A percentile compares a stretch with the other conserved stretches of the same genome.
Conservation (phyloP, 805 yeast species). For the Metschnikowia borealis region DNA sequence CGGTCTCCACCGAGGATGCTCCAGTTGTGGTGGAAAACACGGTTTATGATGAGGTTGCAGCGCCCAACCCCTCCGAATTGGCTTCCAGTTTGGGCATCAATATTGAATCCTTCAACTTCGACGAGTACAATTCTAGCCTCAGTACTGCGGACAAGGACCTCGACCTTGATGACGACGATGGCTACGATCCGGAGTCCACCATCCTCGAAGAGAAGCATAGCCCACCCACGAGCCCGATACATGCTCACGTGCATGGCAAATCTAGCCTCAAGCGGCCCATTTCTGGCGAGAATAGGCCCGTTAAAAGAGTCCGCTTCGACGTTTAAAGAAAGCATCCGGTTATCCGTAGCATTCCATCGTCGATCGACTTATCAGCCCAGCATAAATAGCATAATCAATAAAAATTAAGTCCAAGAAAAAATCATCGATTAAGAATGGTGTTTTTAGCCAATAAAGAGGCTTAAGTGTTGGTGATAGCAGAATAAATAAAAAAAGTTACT, state of each 20-base stretch:
- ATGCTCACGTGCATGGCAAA: constrained; percentile 7
- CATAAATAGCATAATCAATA: background rate
- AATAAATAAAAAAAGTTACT: too few relatives aligned
- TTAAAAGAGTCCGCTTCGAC: constrained; percentile 34
- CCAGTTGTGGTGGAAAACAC: background rate
- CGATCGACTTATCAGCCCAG: background rate
- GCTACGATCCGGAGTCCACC: constrained; percentile 22
- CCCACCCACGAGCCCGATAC: constrained; percentile 12
- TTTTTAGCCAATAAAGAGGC: too few relatives aligned
- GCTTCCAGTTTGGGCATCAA: constrained; percentile 24
- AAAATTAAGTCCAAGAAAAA: too few relatives aligned
- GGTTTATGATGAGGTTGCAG: background rate
- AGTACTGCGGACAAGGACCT: constrained; percentile 19
- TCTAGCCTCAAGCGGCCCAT: constrained; percentile 25
- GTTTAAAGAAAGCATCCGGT: constrained; percentile 1
- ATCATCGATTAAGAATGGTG: too few relatives aligned
- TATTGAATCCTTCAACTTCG: constrained; percentile 18
- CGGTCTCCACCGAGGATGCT: background rate
- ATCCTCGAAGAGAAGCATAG: constrained; percentile 9
- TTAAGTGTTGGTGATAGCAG: too few relatives aligned
- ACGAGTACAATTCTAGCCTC: constrained; percentile 18
- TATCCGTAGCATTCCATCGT: too few relatives aligned
- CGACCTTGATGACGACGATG: constrained; percentile 20
- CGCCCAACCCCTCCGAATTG: constrained; percentile 7
- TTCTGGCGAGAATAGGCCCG: constrained; percentile 13